phyloP scores from a whole-genome alignment of 31 red algal genomes.

The Endocladia muricata region DNA sequence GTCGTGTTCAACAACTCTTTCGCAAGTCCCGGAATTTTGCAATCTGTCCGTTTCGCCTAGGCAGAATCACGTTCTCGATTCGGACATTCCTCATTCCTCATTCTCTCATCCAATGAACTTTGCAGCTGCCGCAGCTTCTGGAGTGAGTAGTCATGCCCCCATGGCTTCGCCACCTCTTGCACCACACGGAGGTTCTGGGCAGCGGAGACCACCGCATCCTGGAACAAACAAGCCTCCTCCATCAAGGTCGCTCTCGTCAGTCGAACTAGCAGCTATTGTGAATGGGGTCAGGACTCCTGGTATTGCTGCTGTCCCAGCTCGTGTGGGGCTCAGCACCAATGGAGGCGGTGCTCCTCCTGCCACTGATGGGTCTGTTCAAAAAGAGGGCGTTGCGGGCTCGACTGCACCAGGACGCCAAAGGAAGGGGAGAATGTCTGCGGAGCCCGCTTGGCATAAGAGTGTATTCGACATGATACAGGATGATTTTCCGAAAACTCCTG shows the following conservation, averaged over 20 bases:
- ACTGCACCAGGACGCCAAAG: neutral
- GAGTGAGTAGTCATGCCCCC: neutral
- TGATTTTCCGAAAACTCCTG: slow-evolving; percentile 81
- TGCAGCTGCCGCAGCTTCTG: slow-evolving; percentile 11
- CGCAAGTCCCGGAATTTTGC: slow-evolving; percentile 9
- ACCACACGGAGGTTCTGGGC: neutral
- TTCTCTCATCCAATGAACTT: slow-evolving; percentile 21
- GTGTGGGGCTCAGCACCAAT: slow-evolving; percentile 6
- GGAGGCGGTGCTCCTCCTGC: neutral
- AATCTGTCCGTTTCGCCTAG: slow-evolving; percentile 17
- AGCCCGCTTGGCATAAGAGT: slow-evolving; percentile 40
- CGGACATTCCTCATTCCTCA: neutral
- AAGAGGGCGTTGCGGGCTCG: neutral
- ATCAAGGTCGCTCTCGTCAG: slow-evolving; percentile 37
- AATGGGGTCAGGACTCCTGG: neutral
- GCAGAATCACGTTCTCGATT: neutral
- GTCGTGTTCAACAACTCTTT: slow-evolving; percentile 10
- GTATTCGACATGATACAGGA: slow-evolving; percentile 89
- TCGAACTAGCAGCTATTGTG: slow-evolving; percentile 47
- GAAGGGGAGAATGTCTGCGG: neutral
- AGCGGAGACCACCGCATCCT: neutral
- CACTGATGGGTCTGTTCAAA: neutral
- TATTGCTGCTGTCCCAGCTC: slow-evolving; percentile 22
- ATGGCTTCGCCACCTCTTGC: neutral
- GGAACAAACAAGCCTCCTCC: slow-evolving; percentile 31